A percentile compares a stretch with the other conserved stretches of the same genome.
phyloP scores from a whole-genome alignment of 331 rosid species.

The Spiraea crenata region DNA sequence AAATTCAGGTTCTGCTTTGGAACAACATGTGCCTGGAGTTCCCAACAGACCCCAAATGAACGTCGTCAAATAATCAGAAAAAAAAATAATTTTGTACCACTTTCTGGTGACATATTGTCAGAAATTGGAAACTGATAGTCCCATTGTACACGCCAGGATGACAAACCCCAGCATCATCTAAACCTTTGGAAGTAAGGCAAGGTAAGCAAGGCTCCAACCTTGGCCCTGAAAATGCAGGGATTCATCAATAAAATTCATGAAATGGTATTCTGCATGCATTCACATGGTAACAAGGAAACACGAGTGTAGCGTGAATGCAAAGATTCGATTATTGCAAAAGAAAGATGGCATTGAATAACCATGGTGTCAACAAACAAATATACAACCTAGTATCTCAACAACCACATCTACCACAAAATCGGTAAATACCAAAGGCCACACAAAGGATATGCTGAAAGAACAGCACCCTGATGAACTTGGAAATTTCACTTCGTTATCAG shows the following conservation, averaged over 20 bases:
- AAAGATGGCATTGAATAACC: neutral
- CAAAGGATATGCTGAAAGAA: slow-evolving; percentile 11
- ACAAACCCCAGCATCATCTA: slow-evolving; percentile 54
- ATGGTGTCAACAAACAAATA: neutral
- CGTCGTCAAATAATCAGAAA: slow-evolving; percentile 26
- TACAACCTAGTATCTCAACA: neutral
- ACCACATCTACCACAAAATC: neutral
- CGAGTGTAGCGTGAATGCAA: slow-evolving; percentile 9
- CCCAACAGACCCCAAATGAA: slow-evolving; percentile 36
- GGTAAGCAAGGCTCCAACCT: slow-evolving; percentile 74
- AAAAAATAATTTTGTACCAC: slow-evolving; percentile 26
- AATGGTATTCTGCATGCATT: slow-evolving; percentile 16
- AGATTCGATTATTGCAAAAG: neutral
- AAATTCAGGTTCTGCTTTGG: slow-evolving; percentile 40
- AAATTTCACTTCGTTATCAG: slow-evolving; percentile 20
- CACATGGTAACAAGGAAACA: slow-evolving; percentile 26
- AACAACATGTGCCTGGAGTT: slow-evolving; percentile 26
- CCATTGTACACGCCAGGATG: slow-evolving; percentile 39
- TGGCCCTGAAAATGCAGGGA: slow-evolving; percentile 84
- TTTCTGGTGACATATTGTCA: slow-evolving; percentile 28
- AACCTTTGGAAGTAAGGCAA: slow-evolving; percentile 77
- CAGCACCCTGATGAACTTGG: slow-evolving; percentile 14
- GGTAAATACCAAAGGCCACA: neutral
- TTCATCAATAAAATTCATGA: slow-evolving; percentile 49
- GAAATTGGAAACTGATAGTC: slow-evolving; percentile 17